Evolutionary conservation across 2,329 filamentous ascomycete species (phyloP).

Genomic region (Fusarium sp.): DNA sequence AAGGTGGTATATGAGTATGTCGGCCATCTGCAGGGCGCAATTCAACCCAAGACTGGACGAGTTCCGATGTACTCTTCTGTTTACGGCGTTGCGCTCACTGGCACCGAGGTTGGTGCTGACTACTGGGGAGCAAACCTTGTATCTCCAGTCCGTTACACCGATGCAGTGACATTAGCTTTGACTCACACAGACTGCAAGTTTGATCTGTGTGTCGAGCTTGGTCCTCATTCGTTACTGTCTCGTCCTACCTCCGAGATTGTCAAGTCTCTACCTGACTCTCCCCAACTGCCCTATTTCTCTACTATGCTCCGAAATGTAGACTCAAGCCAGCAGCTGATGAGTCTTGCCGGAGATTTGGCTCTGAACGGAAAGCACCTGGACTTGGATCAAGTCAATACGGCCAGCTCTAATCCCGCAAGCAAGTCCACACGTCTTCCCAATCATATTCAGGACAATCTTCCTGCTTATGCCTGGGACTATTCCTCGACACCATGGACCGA

Average conservation of each 20-base stretch:
- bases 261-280: slow-evolving; percentile 26
- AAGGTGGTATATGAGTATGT: slow-evolving; percentile 39
- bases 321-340: slow-evolving; percentile 40
- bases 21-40: slow-evolving; percentile 21
- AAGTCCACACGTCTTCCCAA: slow-evolving; percentile 40
- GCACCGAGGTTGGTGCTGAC: slow-evolving; percentile 39
- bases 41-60: slow-evolving; percentile 31
- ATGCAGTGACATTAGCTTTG: slow-evolving; percentile 42
- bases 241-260: slow-evolving; percentile 42
- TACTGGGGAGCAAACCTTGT: slow-evolving; percentile 45
- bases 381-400: slow-evolving; percentile 36
- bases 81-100: slow-evolving; percentile 30
- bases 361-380: slow-evolving; percentile 40
- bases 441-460: slow-evolving; percentile 40
- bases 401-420: slow-evolving; percentile 11
- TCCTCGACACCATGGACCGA: slow-evolving; percentile 44
- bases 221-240: slow-evolving; percentile 41
- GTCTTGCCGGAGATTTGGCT: slow-evolving; percentile 32
- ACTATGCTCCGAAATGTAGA: slow-evolving; percentile 44
- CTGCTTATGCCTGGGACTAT: slow-evolving; percentile 45
- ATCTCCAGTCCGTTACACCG: slow-evolving; percentile 44
- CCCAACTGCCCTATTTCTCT: slow-evolving; percentile 39
- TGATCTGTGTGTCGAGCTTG: slow-evolving; percentile 37
- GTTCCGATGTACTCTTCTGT: slow-evolving; percentile 45
- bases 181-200: slow-evolving; percentile 33